A percentile compares a stretch with the other conserved stretches of the same genome.
phyloP scores from a whole-genome alignment of 176 grass and related monocot species.

The Oryza punctata region DNA sequence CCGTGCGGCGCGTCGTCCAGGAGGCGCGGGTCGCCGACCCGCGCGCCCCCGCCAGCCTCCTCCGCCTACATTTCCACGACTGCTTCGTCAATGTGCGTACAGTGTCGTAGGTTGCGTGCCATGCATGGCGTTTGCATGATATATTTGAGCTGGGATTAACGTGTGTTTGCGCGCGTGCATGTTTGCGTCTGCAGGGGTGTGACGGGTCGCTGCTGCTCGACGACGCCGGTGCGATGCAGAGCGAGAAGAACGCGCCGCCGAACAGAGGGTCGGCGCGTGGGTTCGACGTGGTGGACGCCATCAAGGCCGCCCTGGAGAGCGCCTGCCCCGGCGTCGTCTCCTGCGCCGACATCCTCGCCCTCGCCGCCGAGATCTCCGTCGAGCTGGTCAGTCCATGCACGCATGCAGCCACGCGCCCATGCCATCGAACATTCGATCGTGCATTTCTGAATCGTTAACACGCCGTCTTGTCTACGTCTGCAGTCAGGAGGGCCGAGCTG shows the following conservation, averaged over 20 bases:
- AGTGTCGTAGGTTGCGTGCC: too few species aligned
- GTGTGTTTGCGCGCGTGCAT: background rate
- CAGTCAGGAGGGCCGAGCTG: slow-evolving; percentile 71
- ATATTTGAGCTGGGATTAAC: slow-evolving; percentile 3
- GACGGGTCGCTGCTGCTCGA: slow-evolving; percentile 80
- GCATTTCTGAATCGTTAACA: background rate
- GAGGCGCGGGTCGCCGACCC: slow-evolving; percentile 39
- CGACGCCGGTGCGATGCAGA: slow-evolving; percentile 43
- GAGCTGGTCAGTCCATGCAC: slow-evolving; percentile 40
- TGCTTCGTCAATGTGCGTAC: slow-evolving; percentile 58
- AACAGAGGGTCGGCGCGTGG: slow-evolving; percentile 54
- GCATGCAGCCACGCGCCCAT: too few species aligned
- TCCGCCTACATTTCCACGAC: slow-evolving; percentile 78
- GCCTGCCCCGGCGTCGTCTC: slow-evolving; percentile 79
- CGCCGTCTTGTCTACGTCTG: background rate
- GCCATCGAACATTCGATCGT: background rate
- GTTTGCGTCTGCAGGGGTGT: slow-evolving; percentile 50
- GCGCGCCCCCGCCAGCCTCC: slow-evolving; percentile 41
- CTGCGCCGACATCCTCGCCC: slow-evolving; percentile 84
- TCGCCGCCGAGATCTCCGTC: slow-evolving; percentile 83
- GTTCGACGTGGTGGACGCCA: slow-evolving; percentile 66
- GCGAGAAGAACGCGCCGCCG: slow-evolving; percentile 57
- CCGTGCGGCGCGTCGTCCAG: slow-evolving; percentile 50
- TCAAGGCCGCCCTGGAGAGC: slow-evolving; percentile 64
- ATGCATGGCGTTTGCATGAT: background rate